These are phyloP conservation scores for Knoxia roxburghii DNA, from an alignment of 257 asterid species.

Conservation along the genomic window DNA sequence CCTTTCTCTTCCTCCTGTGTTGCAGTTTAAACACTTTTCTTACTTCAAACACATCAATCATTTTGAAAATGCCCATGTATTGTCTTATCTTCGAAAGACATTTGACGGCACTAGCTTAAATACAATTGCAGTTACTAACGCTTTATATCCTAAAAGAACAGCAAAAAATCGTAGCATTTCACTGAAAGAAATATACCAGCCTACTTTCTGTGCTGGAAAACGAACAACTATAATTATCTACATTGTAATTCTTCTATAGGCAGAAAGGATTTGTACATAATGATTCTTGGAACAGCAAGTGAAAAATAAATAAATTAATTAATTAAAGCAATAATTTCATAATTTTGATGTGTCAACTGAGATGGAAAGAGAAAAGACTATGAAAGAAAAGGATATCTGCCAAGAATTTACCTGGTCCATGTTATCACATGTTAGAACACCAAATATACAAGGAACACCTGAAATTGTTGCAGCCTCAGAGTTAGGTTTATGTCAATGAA, in stretches of 20 bases:
- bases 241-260: not conserved
- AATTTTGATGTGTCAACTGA: not conserved
- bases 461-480: slow-evolving; percentile 16
- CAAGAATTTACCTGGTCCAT: slow-evolving; percentile 74
- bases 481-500: slow-evolving; percentile 7
- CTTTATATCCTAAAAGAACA: not conserved
- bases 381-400: slow-evolving; percentile 1
- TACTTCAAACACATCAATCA: not conserved
- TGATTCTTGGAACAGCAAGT: not conserved
- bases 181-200: not conserved
- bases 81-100: not conserved
- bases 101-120: not conserved
- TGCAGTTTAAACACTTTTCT: not conserved
- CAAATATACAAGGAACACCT: slow-evolving; percentile 97
- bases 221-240: not conserved
- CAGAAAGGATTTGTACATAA: not conserved
- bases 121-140: not conserved
- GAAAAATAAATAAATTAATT: not conserved
- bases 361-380: not conserved
- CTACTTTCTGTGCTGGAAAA: not conserved
- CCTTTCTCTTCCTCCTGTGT: not conserved
- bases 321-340: not conserved
- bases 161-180: not conserved
- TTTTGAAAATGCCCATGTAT: not conserved
- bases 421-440: slow-evolving; percentile 78